Percentiles rank a stretch among this genome's conserved stretches.
Evolutionary conservation across 2,329 filamentous ascomycete species (phyloP).

Genomic region (Hypoxylon sp.): DNA sequence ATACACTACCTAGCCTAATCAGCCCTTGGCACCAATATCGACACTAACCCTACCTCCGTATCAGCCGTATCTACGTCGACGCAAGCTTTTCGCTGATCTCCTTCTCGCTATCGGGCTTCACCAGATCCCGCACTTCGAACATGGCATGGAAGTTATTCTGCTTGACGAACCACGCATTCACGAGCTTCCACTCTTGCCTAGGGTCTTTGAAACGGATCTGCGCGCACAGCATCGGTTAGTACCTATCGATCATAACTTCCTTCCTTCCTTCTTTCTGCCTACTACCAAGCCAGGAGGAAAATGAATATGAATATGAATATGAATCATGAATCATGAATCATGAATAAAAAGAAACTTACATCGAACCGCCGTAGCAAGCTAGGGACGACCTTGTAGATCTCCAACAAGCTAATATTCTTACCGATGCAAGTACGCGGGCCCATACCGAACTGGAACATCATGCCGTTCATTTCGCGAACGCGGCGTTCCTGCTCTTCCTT

Average conservation of each 20-base stretch:
- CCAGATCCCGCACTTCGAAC: conserved; percentile 62
- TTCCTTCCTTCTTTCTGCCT: no score
- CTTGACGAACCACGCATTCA: conserved; percentile 76
- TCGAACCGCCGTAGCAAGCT: conserved; percentile 76
- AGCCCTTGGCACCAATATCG: conserved; percentile 1
- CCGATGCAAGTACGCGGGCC: conserved; percentile 79
- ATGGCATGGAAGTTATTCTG: conserved; percentile 68
- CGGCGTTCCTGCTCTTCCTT: conserved; percentile 64
- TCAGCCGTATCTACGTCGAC: background rate
- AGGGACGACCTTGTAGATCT: conserved; percentile 76
- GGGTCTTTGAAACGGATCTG: conserved; percentile 70
- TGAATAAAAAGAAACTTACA: conserved; percentile 55
- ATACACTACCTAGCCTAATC: conserved; percentile 12
- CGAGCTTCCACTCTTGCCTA: conserved; percentile 69
- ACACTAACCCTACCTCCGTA: background rate
- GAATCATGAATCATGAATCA: no score
- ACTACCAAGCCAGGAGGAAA: background rate
- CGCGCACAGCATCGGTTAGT: conserved; percentile 5
- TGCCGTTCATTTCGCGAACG: conserved; percentile 76
- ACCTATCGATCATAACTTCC: background rate
- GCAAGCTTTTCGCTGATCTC: conserved; percentile 29
- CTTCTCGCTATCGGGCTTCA: conserved; percentile 54
- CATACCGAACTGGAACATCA: conserved; percentile 82
- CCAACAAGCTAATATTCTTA: conserved; percentile 74
- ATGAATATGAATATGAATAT: no score